Conservation (phyloP, 495 filamentous ascomycete genomes). For the Penicillium paxilli region DNA sequence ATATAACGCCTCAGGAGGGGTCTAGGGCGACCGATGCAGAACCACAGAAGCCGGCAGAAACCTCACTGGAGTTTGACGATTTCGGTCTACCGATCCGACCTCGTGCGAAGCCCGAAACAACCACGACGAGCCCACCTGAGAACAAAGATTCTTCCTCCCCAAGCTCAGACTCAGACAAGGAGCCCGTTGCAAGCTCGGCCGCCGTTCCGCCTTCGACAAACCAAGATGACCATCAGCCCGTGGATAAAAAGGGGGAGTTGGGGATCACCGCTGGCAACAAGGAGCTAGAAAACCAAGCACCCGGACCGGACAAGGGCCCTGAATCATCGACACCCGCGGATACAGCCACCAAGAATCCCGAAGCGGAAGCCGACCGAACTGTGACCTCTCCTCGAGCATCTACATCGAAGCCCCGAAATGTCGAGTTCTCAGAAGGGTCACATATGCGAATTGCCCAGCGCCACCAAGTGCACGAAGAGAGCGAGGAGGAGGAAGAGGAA, state of each 20-base stretch:
- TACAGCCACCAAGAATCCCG: constrained; percentile 16
- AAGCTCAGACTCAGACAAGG: constrained; percentile 16
- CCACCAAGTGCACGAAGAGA: constrained; percentile 44
- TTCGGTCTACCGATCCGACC: constrained; percentile 47
- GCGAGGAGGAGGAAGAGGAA: constrained; percentile 47
- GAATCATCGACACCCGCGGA: not conserved
- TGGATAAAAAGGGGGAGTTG: not conserved
- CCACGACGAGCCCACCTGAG: constrained; percentile 17
- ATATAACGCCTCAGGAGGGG: constrained; percentile 5
- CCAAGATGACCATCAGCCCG: constrained; percentile 2
- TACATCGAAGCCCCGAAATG: constrained; percentile 19
- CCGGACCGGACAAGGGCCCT: constrained; percentile 1
- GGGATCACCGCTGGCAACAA: not conserved
- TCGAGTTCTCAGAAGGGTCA: constrained; percentile 76
- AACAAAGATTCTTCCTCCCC: constrained; percentile 24
- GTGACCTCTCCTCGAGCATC: constrained; percentile 14
- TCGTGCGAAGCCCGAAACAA: constrained; percentile 18
- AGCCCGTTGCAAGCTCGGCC: constrained; percentile 2
- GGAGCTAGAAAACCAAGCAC: constrained; percentile 1
- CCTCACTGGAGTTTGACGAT: constrained; percentile 38
- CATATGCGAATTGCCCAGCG: constrained; percentile 75
- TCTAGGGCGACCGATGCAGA: not conserved
- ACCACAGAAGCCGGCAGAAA: constrained; percentile 15
- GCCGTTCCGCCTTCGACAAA: constrained; percentile 3
- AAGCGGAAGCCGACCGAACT: not conserved